phyloP scores from a whole-genome alignment of 345 rosid genomes.

The Populus tremula region DNA sequence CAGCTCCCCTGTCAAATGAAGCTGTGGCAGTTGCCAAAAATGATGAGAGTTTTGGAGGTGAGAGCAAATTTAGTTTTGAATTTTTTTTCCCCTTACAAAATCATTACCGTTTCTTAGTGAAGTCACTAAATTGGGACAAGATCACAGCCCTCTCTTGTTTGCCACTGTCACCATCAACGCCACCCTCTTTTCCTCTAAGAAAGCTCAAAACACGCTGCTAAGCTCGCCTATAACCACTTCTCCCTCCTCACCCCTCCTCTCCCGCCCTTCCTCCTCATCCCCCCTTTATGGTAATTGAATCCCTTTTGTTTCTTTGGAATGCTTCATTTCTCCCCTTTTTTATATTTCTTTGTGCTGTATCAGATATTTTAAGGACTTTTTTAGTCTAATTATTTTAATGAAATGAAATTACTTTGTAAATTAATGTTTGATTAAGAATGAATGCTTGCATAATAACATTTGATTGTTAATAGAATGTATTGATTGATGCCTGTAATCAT shows the following conservation, averaged over 20 bases:
- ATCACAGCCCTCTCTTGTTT: constrained; percentile 36
- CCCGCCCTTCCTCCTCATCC: no score
- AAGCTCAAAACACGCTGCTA: constrained; percentile 48
- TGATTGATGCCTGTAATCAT: background rate
- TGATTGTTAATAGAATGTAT: no score
- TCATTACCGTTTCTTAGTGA: background rate
- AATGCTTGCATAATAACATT: no score
- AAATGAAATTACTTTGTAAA: background rate
- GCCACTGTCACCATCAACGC: constrained; percentile 37
- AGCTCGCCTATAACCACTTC: constrained; percentile 33
- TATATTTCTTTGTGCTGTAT: no score
- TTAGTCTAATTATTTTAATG: background rate
- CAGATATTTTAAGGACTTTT: background rate
- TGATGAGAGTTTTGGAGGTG: constrained; percentile 6
- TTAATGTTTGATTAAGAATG: background rate
- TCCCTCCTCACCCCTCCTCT: background rate
- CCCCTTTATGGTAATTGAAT: background rate
- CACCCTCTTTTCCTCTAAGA: constrained; percentile 30
- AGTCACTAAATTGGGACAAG: constrained; percentile 24
- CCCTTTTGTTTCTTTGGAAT: background rate
- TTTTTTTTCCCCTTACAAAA: background rate
- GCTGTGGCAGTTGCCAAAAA: background rate
- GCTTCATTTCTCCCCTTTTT: background rate
- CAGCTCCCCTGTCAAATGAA: constrained; percentile 8
- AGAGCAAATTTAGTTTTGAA: background rate